These are phyloP conservation scores for Phialophora tarda DNA, from an alignment of 2,329 filamentous ascomycete genomes.

Conservation along the genomic window DNA sequence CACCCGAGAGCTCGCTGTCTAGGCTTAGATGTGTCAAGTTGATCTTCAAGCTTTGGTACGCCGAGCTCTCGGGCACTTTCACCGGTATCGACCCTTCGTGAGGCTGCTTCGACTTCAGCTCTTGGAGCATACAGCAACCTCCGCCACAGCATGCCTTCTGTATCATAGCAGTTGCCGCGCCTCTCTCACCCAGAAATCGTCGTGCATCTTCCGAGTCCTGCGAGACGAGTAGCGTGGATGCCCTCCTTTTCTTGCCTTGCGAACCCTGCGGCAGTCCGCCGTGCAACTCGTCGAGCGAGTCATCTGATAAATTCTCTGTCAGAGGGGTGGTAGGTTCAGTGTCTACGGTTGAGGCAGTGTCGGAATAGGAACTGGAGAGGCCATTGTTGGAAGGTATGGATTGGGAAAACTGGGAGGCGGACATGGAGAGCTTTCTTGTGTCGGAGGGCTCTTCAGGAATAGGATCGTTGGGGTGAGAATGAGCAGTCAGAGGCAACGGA, in stretches of 20 bases:
- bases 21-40: conserved; percentile 75
- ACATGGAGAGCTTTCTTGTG: conserved; percentile 47
- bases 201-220: conserved; percentile 65
- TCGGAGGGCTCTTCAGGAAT: conserved; percentile 55
- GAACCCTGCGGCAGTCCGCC: conserved; percentile 27
- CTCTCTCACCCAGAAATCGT: conserved; percentile 61
- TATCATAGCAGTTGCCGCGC: conserved; percentile 60
- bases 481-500: conserved; percentile 42
- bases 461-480: conserved; percentile 55
- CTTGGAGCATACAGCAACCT: conserved; percentile 67
- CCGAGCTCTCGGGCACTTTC: conserved; percentile 75
- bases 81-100: conserved; percentile 55
- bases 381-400: conserved; percentile 41
- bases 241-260: conserved; percentile 47
- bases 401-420: conserved; percentile 43
- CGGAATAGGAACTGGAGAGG: conserved; percentile 43
- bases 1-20: conserved; percentile 71
- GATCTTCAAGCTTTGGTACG: conserved; percentile 78
- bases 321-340: conserved; percentile 50
- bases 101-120: conserved; percentile 55
- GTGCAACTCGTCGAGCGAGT: conserved; percentile 40
- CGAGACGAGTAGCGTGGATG: conserved; percentile 59
- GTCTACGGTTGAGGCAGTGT: conserved; percentile 45
- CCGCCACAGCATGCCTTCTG: conserved; percentile 69
- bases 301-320: conserved; percentile 47